Evolutionary conservation across 2,329 filamentous ascomycete genomes (phyloP).

Genomic region (Pyrenophora seminiperda): DNA sequence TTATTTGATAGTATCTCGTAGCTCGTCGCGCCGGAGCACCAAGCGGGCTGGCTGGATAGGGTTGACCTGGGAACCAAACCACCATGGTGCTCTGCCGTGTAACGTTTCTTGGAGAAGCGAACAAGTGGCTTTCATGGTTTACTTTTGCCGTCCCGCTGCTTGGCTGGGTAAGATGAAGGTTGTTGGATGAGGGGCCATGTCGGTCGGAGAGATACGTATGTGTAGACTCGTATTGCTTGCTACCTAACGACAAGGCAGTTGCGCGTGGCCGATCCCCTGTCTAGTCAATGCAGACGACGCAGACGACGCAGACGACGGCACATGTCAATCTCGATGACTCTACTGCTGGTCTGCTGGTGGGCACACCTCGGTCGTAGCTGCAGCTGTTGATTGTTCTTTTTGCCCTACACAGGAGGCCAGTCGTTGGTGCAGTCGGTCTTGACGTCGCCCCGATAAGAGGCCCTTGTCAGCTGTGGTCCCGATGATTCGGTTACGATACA

Average conservation of each 20-base stretch:
- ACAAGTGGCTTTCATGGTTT: conserved; percentile 16
- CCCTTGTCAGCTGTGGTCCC: conserved; percentile 33
- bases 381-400: conserved; percentile 9
- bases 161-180: conserved; percentile 6
- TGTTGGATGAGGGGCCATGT: conserved; percentile 16
- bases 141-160: conserved; percentile 31
- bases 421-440: conserved; percentile 22
- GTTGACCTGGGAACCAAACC: conserved; percentile 12
- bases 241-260: conserved; percentile 21
- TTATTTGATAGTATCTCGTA: conserved; percentile 40
- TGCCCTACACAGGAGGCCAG: conserved; percentile 13
- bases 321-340: conserved; percentile 20
- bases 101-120: conserved; percentile 8
- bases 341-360: conserved; percentile 4
- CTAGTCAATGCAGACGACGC: too few species aligned
- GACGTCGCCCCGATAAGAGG: conserved; percentile 42
- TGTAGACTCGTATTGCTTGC: conserved; percentile 4
- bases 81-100: conserved; percentile 27
- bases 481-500: conserved; percentile 30
- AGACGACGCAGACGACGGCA: conserved; percentile 21
- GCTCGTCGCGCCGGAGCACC: conserved; percentile 10
- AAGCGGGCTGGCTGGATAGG: conserved; percentile 16
- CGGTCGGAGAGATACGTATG: conserved; percentile 27
- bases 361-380: conserved; percentile 19
- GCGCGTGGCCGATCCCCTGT: conserved; percentile 23